Evolutionary conservation across 2,329 filamentous ascomycete species (phyloP).

Genomic region (Sphaerulina musiva): DNA sequence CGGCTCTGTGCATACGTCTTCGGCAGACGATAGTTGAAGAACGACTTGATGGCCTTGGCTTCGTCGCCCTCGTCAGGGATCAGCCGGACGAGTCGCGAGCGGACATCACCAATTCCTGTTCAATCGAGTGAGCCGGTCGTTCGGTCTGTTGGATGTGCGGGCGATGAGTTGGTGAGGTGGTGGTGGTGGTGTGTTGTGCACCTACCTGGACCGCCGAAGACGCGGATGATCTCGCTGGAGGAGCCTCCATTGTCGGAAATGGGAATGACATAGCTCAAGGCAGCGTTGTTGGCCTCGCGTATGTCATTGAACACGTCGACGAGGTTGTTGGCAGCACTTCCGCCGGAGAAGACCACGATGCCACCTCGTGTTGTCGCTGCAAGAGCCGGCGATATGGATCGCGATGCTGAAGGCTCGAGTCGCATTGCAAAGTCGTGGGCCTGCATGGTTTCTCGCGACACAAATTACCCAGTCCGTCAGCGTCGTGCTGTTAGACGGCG

Average conservation of each 20-base stretch:
- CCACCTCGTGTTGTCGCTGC: constrained; percentile 37
- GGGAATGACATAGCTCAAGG: constrained; percentile 79
- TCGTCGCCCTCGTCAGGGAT: constrained; percentile 65
- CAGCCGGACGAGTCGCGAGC: constrained; percentile 70
- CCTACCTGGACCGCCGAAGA: constrained; percentile 85
- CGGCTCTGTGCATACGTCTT: constrained; percentile 56
- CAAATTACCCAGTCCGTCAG: neutral
- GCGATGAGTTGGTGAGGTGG: neutral
- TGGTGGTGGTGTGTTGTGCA: constrained; percentile 18
- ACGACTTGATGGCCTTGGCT: constrained; percentile 65
- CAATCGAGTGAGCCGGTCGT: neutral
- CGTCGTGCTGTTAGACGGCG: neutral
- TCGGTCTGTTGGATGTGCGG: no score
- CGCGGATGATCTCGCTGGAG: constrained; percentile 85
- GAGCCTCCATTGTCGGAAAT: constrained; percentile 95
- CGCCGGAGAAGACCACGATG: constrained; percentile 71
- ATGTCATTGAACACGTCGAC: constrained; percentile 76
- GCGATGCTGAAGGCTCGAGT: constrained; percentile 12
- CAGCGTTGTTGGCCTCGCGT: constrained; percentile 56
- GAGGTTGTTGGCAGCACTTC: constrained; percentile 83
- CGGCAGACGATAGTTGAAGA: constrained; percentile 84
- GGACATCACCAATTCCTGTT: constrained; percentile 63
- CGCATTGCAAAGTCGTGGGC: constrained; percentile 15
- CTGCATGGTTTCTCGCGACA: constrained; percentile 5
- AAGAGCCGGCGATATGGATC: constrained; percentile 15